Base-by-base conservation (phyloP, 2,329 filamentous ascomycete genomes). In the Sclerotinia subarctica region DNA sequence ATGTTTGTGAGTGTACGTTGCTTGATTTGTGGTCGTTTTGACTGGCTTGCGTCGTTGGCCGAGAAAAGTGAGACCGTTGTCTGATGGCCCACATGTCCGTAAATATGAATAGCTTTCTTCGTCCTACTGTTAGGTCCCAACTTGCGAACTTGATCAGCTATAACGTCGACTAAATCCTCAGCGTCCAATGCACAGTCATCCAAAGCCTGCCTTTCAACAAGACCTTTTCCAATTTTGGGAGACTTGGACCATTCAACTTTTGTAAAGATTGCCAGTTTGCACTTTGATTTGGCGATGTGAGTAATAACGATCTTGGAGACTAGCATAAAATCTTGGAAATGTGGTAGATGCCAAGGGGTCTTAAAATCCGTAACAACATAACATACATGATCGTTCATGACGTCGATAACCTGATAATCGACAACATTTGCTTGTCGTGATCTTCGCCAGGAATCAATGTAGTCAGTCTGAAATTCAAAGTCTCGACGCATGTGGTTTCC, bases 261-360 rank as follows among this genome's bases (percentile, higher is more conserved):
- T 65, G 89, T 91, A 79, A 92, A 96, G 54, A 98, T 87, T 35
- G 93, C 90, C 67, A 99, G 86, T 80, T 95, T 97, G 79, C 93
- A 96, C 78, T 90, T 93, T 17, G 92, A 93, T 80, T 98, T 98
- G 64, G 93, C 89, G 69, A 94, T 85, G 76, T 98, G 93, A 2
- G 95, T 97, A 71, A 99, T 95, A 71, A 97, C 93, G 71, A 97
- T 88, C 79, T 97, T 97, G 72, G 88, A 94, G 68, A 96, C 87
- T 29, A 97, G 82, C 73, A 90, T 89, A 80, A 98, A 96, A 64
- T 88, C 86, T 60, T 88, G 84, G 65, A 90, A 87, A 77, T 93
- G 89, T 17, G 95, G 95, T 49, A 98, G 83, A 81, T 97, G 93
- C 76, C 76, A 78, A 10, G 86, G 84, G 24, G 84, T 88, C 77